phyloP scores from a whole-genome alignment of 2,329 filamentous ascomycete genomes.

The Pestalotiopsis sp. region DNA sequence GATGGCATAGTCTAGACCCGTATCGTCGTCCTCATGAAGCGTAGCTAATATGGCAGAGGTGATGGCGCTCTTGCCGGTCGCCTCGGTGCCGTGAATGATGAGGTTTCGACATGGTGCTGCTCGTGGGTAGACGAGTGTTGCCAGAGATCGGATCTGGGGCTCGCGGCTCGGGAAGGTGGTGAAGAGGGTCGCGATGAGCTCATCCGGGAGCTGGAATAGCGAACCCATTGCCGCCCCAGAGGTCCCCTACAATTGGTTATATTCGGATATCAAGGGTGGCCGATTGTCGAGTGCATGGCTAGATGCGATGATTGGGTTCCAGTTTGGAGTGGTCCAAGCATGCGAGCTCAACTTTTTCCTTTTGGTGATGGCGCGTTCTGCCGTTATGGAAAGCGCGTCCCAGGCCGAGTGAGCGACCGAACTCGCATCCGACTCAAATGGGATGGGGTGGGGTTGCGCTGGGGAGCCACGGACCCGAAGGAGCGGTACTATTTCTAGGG shows the following conservation, averaged over 20 bases:
- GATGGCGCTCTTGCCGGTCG: slow-evolving; percentile 83
- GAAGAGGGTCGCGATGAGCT: slow-evolving; percentile 47
- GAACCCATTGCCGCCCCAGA: slow-evolving; percentile 31
- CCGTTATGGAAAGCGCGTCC: background rate
- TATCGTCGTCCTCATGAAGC: slow-evolving; percentile 47
- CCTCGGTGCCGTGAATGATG: slow-evolving; percentile 81
- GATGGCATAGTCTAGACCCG: slow-evolving; percentile 58
- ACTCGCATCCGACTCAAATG: background rate
- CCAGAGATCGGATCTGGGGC: slow-evolving; percentile 59
- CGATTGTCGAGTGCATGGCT: background rate
- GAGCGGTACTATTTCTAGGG: background rate
- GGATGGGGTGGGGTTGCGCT: background rate
- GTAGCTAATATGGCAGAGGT: slow-evolving; percentile 61
- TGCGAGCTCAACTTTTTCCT: background rate
- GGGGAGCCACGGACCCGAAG: background rate
- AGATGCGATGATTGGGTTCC: background rate
- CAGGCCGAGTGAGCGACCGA: background rate
- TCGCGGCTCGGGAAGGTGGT: slow-evolving; percentile 59
- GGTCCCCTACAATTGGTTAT: background rate
- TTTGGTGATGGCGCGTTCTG: background rate
- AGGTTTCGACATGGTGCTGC: slow-evolving; percentile 74
- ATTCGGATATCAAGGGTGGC: background rate
- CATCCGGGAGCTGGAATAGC: slow-evolving; percentile 56
- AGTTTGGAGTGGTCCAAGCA: background rate
- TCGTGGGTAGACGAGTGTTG: slow-evolving; percentile 61